Evolutionary conservation across 257 asterid species (phyloP).

Genomic region (Sherardia arvensis): DNA sequence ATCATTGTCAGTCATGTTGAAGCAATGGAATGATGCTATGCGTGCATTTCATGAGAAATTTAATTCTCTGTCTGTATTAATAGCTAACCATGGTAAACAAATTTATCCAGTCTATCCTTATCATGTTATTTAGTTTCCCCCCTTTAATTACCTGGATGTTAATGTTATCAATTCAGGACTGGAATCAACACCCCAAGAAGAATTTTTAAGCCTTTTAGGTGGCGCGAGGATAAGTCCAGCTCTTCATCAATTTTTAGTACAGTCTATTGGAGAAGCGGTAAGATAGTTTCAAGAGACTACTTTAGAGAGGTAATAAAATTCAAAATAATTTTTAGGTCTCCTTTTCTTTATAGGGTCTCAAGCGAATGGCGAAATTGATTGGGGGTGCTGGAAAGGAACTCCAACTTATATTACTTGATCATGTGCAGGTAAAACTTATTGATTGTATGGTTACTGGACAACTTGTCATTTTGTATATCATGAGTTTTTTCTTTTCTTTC

Average conservation of each 20-base stretch:
- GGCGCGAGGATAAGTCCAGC: conserved; percentile 98
- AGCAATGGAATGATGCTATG: conserved; percentile 94
- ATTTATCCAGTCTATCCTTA: conserved; percentile 5
- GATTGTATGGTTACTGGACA: background rate
- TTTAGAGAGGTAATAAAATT: background rate
- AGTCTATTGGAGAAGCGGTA: conserved; percentile 97
- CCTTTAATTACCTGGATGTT: conserved; percentile 14
- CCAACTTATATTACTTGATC: conserved; percentile 68
- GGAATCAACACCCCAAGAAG: conserved; percentile 87
- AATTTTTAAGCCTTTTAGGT: conserved; percentile 78
- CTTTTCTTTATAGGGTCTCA: conserved; percentile 57
- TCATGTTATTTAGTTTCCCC: conserved; percentile 8
- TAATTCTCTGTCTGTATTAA: conserved; percentile 59
- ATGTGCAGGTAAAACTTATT: conserved; percentile 57
- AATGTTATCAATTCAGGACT: conserved; percentile 43
- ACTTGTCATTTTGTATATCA: background rate
- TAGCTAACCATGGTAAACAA: conserved; percentile 71
- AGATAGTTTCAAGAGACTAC: conserved; percentile 16
- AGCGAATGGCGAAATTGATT: conserved; percentile 71
- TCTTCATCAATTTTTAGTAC: conserved; percentile 85
- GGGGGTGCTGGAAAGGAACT: conserved; percentile 89
- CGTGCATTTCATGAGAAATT: conserved; percentile 68
- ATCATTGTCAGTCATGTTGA: conserved; percentile 71
- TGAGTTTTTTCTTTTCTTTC: background rate
- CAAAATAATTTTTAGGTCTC: conserved; percentile 7